These are phyloP conservation scores for Penicillium bialowiezense DNA, from an alignment of 495 filamentous ascomycete species.

Conservation along the genomic window DNA sequence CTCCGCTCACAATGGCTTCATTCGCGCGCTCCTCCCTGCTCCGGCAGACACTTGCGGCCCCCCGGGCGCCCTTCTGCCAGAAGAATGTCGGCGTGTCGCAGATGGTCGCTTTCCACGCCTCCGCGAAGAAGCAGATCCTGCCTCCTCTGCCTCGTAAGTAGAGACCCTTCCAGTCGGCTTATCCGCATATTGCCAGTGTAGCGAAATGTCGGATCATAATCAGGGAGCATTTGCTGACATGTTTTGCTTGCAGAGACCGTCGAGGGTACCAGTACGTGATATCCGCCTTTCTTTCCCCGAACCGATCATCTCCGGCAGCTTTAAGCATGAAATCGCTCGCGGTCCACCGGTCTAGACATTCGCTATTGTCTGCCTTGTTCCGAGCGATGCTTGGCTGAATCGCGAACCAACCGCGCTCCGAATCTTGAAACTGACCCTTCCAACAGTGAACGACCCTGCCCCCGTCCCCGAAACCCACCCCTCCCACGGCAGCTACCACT, in stretches of 20 bases:
- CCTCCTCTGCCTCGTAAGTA: slow-evolving; percentile 66
- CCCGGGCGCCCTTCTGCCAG: slow-evolving; percentile 36
- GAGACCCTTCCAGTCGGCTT: slow-evolving; percentile 4
- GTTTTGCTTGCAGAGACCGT: slow-evolving; percentile 58
- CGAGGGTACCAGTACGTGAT: slow-evolving; percentile 70
- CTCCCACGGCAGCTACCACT: slow-evolving; percentile 92
- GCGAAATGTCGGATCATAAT: not conserved
- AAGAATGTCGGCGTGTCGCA: slow-evolving; percentile 43
- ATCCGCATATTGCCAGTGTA: not conserved
- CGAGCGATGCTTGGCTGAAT: not conserved
- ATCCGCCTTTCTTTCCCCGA: slow-evolving; percentile 6
- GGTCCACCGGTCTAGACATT: not conserved
- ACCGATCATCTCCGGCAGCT: slow-evolving; percentile 1
- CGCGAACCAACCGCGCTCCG: not conserved
- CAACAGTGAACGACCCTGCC: slow-evolving; percentile 79
- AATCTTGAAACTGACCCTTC: slow-evolving; percentile 2
- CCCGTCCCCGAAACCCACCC: slow-evolving; percentile 68
- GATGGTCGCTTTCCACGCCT: slow-evolving; percentile 71
- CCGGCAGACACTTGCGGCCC: slow-evolving; percentile 38
- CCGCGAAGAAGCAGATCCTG: slow-evolving; percentile 62
- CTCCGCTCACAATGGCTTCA: slow-evolving; percentile 39
- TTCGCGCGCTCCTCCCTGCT: slow-evolving; percentile 42
- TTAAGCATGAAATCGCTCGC: not conserved
- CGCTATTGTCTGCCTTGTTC: no score
- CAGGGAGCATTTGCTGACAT: slow-evolving; percentile 19